Base-by-base conservation (phyloP, 495 filamentous ascomycete genomes). In the Aspergillus sclerotioniger region DNA sequence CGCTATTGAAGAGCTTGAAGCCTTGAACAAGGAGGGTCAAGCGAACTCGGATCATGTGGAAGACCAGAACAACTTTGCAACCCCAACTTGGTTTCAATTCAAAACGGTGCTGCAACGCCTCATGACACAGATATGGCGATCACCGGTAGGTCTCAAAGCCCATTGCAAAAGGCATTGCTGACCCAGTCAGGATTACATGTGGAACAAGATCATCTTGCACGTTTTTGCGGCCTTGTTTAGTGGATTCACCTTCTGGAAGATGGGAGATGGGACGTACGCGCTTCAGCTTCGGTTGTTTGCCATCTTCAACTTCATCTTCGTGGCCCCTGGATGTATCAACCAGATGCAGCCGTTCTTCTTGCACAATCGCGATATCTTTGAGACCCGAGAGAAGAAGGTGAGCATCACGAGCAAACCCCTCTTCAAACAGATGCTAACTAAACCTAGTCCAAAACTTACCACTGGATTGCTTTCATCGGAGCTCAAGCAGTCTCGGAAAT, bases 301-400 rank as follows among this genome's bases (percentile, higher is more conserved):
- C 46, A 94, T 96, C 70, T 90, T 85, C 81, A 84, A 87, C 46
- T 83, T 90, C 10, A 79, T 84, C 53, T 89, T 87, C 69, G 81
- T 84, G 1, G 78, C 86, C 3, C 89, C 92, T 56, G 91, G 90
- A 32, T 85, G 94, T 43, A 91, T 92, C 66, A 94, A 94, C 62
- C 89, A 92, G 66, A 88, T 93, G 76, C 93, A 95, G 65, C 79
- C 86, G 53, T 87, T 96, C 71, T 96, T 96, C 77, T 77, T 92
- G 70, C 78, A 95, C 8, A 79, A 90, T 52, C 89, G 84, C 3
- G 82, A 96, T 53, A 75, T 85, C 81, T 92, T 76, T 76, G 86
- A 71, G 79, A 89, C 70, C 68, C 88, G 59, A 73, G 86, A 59
- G 80, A 91, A 72, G 85, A 94, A 75, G 89, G 87, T 64, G 87